Base-by-base conservation (phyloP, 31 red algal species). In the Bonnemaisonia californica region DNA sequence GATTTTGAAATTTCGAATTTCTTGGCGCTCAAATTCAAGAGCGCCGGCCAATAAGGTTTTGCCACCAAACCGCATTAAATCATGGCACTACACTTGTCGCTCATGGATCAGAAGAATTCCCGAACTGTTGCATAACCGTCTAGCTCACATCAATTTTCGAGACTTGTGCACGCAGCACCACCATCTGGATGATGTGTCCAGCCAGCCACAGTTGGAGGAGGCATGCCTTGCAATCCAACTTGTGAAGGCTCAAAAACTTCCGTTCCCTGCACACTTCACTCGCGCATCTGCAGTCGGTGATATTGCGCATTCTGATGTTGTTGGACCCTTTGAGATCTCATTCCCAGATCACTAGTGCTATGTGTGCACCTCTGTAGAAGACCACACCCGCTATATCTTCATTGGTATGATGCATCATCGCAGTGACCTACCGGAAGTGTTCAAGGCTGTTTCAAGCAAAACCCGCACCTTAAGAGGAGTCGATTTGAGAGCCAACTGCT, bases 171-270 rank as follows among this genome's bases (percentile, higher is more conserved):
- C 3, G 21, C 55, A 62, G 13, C 23, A 79, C 54, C 59, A 79
- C 31, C 27, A 79, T 62, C 32, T 56, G 23, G 54, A 59, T 59
- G 54, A 26, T 16, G 74, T 79, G 29, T 31, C 74, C 3, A 61
- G 35, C 30, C 27, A 62, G 21, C 3, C 5, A 36, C 26, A 75
- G 55, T 8, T 62, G 74, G 74, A 79, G 2, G 8, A 58, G 3
- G 56, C 62, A n/a, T 79, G 35, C 35, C 47, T 3, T 16, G 55
- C 55, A 36, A 62, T 22, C 8, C n/a, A 29, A 36, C 54, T 79
- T 27, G 74, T 51, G 24, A 79, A 79, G 34, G 74, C 74, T 3
- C 74, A 79, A 4, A 79, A 79, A 62, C n/a, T n/a, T n/a, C n/a
- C n/a, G n/a, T n/a, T n/a, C n/a, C n/a, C n/a, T n/a, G n/a, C n/a